phyloP scores from a whole-genome alignment of 805 yeast genomes.

The Candida lessepsii region DNA sequence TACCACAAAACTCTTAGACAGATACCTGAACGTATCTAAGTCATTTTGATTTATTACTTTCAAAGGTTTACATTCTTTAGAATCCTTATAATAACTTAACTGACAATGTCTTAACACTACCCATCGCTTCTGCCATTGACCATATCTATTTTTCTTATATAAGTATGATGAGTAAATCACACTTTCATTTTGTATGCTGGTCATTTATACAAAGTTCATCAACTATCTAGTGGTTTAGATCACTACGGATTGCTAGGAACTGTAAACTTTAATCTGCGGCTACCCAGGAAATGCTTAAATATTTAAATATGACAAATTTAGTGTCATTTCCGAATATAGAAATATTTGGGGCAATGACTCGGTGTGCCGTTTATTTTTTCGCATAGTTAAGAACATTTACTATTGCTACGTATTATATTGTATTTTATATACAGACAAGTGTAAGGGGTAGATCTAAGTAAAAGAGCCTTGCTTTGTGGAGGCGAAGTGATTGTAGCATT shows the following conservation, averaged over 20 bases:
- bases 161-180: neutral
- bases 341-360: conserved; percentile 3
- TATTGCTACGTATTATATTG: neutral
- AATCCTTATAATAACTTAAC: conserved; percentile 38
- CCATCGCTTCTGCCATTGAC: conserved; percentile 39
- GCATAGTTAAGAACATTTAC: conserved; percentile 2
- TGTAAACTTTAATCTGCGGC: too few relatives aligned
- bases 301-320: neutral
- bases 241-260: too few relatives aligned
- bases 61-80: conserved; percentile 36
- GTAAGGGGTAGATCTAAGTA: too few relatives aligned
- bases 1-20: conserved; percentile 16
- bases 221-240: too few relatives aligned
- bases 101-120: conserved; percentile 38
- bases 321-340: neutral
- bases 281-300: neutral
- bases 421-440: too few relatives aligned
- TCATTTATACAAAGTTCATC: too few relatives aligned
- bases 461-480: too few relatives aligned
- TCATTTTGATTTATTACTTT: conserved; percentile 27
- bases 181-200: neutral
- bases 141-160: conserved; percentile 1
- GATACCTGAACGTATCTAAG: conserved; percentile 17
- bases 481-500: too few relatives aligned
- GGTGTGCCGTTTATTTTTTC: too few relatives aligned